These are phyloP conservation scores for Penicillium sp. DNA, from an alignment of 2,329 filamentous ascomycete genomes.

Conservation along the genomic window DNA sequence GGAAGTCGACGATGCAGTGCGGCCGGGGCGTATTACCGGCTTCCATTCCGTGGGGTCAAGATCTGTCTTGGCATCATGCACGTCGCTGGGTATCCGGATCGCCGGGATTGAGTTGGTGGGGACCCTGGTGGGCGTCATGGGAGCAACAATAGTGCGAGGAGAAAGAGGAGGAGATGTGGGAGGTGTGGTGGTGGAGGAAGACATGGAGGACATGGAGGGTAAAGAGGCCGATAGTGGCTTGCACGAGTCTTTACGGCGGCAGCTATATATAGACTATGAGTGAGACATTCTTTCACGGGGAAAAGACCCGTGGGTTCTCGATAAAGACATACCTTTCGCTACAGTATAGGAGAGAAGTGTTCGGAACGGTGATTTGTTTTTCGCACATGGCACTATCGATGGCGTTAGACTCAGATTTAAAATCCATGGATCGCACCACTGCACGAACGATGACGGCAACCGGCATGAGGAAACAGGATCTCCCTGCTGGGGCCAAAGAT, in stretches of 20 bases:
- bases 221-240: conserved; percentile 42
- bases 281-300: not conserved
- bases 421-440: not conserved
- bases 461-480: conserved; percentile 16
- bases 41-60: conserved; percentile 49
- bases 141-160: conserved; percentile 34
- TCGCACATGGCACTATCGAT: conserved; percentile 56
- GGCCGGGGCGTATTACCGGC: conserved; percentile 35
- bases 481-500: conserved; percentile 19
- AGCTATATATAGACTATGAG: conserved; percentile 25
- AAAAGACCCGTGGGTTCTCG: not conserved
- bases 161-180: conserved; percentile 34
- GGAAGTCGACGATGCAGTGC: conserved; percentile 7
- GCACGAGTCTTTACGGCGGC: conserved; percentile 43
- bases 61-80: conserved; percentile 40
- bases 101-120: conserved; percentile 20
- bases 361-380: conserved; percentile 58
- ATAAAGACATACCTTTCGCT: conserved; percentile 52
- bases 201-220: conserved; percentile 26
- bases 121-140: conserved; percentile 33
- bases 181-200: conserved; percentile 27
- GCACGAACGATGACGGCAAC: conserved; percentile 10
- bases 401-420: conserved; percentile 22
- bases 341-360: conserved; percentile 57
- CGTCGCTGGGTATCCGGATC: conserved; percentile 37